These are phyloP conservation scores for Aspergillus tubingensis DNA, from an alignment of 2,329 filamentous ascomycete genomes.

Conservation along the genomic window DNA sequence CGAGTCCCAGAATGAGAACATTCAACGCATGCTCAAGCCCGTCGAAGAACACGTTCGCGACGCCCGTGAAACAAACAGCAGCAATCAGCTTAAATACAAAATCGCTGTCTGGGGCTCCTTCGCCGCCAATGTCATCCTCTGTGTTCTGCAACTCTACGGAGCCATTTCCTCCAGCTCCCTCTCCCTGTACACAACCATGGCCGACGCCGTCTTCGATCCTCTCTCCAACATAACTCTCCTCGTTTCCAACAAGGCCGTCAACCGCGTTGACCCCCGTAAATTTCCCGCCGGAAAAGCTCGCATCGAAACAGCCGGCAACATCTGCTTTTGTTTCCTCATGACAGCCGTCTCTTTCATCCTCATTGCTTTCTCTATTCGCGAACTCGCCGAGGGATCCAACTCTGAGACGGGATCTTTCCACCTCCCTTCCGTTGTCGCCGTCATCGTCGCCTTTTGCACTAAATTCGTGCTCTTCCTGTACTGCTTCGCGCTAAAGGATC, in stretches of 20 bases:
- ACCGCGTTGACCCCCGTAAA: slow-evolving; percentile 77
- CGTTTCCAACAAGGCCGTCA: slow-evolving; percentile 82
- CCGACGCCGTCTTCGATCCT: slow-evolving; percentile 91
- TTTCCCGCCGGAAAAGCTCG: slow-evolving; percentile 93
- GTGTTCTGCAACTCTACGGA: slow-evolving; percentile 82
- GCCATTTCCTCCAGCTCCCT: slow-evolving; percentile 86
- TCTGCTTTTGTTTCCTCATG: slow-evolving; percentile 96
- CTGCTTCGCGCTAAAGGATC: slow-evolving; percentile 87
- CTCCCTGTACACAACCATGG: slow-evolving; percentile 96
- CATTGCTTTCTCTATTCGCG: slow-evolving; percentile 79
- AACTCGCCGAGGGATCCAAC: slow-evolving; percentile 58
- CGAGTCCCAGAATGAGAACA: slow-evolving; percentile 87
- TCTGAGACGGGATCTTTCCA: slow-evolving; percentile 67
- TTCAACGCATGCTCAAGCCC: slow-evolving; percentile 85
- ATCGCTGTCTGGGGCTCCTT: slow-evolving; percentile 69
- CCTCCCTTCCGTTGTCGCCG: slow-evolving; percentile 80
- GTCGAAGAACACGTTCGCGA: slow-evolving; percentile 87
- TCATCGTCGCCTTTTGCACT: slow-evolving; percentile 78
- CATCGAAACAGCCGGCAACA: slow-evolving; percentile 94
- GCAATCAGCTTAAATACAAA: slow-evolving; percentile 69
- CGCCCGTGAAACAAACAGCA: slow-evolving; percentile 75
- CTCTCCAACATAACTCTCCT: slow-evolving; percentile 86
- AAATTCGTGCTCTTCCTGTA: slow-evolving; percentile 85
- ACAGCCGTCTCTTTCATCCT: slow-evolving; percentile 86
- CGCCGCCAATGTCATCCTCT: slow-evolving; percentile 75